Evolutionary conservation across 176 grass and related monocot species (phyloP).

Genomic region (Aegilops bicornis): DNA sequence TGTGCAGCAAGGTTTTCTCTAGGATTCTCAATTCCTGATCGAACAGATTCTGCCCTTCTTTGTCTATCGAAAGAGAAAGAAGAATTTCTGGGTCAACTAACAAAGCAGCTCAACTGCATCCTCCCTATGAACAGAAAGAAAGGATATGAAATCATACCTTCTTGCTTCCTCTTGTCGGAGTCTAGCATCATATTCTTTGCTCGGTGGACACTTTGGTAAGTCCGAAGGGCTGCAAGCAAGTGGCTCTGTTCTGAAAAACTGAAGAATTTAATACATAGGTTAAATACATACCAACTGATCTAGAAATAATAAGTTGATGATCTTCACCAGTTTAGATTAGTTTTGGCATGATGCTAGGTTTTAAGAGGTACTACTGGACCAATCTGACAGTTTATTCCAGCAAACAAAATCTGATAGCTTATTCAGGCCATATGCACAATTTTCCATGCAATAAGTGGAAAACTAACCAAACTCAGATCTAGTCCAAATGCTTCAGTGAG

Average conservation of each 20-base stretch:
- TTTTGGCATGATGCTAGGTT: neutral
- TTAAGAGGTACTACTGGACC: slow-evolving; percentile 14
- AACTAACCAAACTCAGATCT: neutral
- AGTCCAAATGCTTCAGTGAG: neutral
- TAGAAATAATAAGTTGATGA: neutral
- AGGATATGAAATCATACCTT: slow-evolving; percentile 28
- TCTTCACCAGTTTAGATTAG: neutral
- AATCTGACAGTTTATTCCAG: neutral
- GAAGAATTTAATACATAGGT: slow-evolving; percentile 18
- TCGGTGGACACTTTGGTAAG: slow-evolving; percentile 80
- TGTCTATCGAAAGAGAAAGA: slow-evolving; percentile 46
- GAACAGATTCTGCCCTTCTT: slow-evolving; percentile 55
- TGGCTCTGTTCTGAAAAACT: slow-evolving; percentile 77
- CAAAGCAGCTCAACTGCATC: neutral
- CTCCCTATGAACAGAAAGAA: slow-evolving; percentile 4
- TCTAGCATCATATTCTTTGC: slow-evolving; percentile 81
- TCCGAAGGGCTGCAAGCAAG: slow-evolving; percentile 64
- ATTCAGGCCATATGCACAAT: neutral
- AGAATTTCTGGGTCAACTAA: neutral
- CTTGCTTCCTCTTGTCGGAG: slow-evolving; percentile 54
- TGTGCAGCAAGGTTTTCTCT: slow-evolving; percentile 25
- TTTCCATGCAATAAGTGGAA: neutral
- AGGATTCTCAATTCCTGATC: slow-evolving; percentile 30
- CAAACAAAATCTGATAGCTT: neutral
- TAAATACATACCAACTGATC: slow-evolving; percentile 20